These are phyloP conservation scores for Nicotiana attenuata DNA, from an alignment of 257 asterid species.

Conservation along the genomic window DNA sequence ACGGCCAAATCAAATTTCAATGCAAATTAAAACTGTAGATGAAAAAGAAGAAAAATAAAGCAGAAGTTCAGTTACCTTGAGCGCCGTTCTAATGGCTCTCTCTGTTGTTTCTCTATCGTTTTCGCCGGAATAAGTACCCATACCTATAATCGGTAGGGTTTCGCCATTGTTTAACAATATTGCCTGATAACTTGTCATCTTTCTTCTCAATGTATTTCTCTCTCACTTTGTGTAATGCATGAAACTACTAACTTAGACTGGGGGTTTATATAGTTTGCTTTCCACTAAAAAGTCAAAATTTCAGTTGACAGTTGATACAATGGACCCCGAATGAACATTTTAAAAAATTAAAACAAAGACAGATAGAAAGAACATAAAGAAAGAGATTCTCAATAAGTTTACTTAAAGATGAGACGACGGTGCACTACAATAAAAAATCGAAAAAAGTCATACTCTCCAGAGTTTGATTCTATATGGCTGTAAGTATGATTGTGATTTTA, in stretches of 20 bases:
- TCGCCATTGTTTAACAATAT: slow-evolving; percentile 64
- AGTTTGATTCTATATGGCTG: no score
- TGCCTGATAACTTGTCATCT: slow-evolving; percentile 39
- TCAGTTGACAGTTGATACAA: slow-evolving; percentile 5
- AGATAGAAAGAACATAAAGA: background rate
- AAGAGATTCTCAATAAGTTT: background rate
- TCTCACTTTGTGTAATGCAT: background rate
- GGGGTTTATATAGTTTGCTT: slow-evolving; percentile 5
- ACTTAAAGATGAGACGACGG: background rate
- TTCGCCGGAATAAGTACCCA: slow-evolving; percentile 72
- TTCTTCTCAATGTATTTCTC: background rate
- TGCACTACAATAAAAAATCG: background rate
- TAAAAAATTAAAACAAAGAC: background rate
- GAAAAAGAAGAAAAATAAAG: no score
- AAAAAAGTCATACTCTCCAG: no score
- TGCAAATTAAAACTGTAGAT: background rate
- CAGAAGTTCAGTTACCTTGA: slow-evolving; percentile 39
- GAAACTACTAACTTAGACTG: background rate
- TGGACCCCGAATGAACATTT: background rate
- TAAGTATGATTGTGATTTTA: no score
- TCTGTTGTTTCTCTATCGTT: slow-evolving; percentile 55
- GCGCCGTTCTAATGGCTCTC: slow-evolving; percentile 58
- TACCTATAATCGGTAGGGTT: slow-evolving; percentile 57
- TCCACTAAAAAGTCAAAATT: background rate
- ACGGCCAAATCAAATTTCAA: background rate